Base-by-base conservation (phyloP, 495 filamentous ascomycete genomes). In the Tricharina praecox region DNA sequence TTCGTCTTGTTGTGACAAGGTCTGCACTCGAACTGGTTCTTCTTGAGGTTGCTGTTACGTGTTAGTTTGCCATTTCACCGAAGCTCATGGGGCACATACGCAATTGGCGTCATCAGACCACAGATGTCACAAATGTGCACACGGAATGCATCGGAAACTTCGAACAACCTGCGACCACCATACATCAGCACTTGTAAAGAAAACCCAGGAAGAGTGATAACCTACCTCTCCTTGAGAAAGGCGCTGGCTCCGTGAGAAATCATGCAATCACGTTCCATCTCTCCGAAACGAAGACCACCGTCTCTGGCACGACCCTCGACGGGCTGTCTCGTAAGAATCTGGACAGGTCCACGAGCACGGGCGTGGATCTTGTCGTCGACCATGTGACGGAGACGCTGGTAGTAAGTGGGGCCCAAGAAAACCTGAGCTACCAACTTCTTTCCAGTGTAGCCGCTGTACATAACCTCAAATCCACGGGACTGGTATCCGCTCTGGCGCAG, bases 251-350 rank as follows among this genome's bases (percentile, higher is more conserved):
- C 90, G 65, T 99, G 92, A 23, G 92, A 81, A 65, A 99, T 96
- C 92, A 99, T 96, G 67, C 90, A 99, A 74, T 99, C 90, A 64
- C 90, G 87, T 67, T 99, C 90, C 90, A 99, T 99, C 72, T 99
- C 90, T 76, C 90, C 90, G 73, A 99, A 99, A 59, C 90, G 85
- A 37, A 99, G 75, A 68, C 90, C 90, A 72, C 90, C 90, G 64
- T 99, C 90, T 68, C 90, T 74, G 0, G 90, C 92, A 70, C 90
- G 77, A 76, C 90, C 90, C 64, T 99, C 90, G 9, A 96, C 88
- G n/a, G 90, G 90, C 67, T 99, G 90, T 24, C 92, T 73, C 0
- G 90, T 99, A 64, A 99, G 72, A 55, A 99, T 99, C 70, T 96
- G 92, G 23, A 93, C 81, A 5, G 90, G 90, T 16, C 90, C 90